Percentiles rank a stretch among this genome's conserved stretches.
These are phyloP conservation scores for Planoprotostelium fungivorum DNA, from an alignment of 78 protist species.

Conservation along the genomic window DNA sequence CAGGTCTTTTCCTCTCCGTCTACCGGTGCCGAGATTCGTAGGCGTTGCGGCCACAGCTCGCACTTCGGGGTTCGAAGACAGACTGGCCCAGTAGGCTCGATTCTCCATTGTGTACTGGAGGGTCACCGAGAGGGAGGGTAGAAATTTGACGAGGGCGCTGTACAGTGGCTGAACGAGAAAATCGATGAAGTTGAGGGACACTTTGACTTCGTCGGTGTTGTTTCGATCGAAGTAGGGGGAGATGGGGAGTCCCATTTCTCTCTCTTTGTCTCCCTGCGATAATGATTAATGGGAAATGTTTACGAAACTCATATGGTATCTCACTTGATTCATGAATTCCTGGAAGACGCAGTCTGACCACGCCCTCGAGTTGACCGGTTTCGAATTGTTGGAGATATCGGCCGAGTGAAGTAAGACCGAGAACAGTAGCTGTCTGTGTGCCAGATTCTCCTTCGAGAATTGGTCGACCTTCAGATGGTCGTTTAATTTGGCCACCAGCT, in stretches of 20 bases:
- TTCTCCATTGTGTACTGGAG: background rate
- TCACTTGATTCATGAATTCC: slow-evolving; percentile 24
- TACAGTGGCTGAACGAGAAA: background rate
- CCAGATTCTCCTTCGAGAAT: background rate
- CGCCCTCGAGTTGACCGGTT: slow-evolving; percentile 6
- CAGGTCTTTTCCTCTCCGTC: too few species aligned
- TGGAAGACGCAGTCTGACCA: slow-evolving; percentile 26
- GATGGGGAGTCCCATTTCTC: slow-evolving; percentile 15
- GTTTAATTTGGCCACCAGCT: background rate
- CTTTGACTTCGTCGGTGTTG: slow-evolving; percentile 5
- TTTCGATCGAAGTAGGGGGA: slow-evolving; percentile 49
- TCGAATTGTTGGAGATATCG: slow-evolving; percentile 53
- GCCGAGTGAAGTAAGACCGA: slow-evolving; percentile 15
- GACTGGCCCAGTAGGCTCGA: background rate
- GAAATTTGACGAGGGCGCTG: background rate
- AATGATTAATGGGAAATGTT: background rate
- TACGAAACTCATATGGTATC: too few species aligned
- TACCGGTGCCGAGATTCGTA: too few species aligned
- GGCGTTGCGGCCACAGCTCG: too few species aligned
- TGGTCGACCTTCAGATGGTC: background rate
- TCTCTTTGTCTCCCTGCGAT: slow-evolving; percentile 48
- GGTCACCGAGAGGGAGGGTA: background rate
- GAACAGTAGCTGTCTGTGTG: slow-evolving; percentile 6
- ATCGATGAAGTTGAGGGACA: slow-evolving; percentile 6
- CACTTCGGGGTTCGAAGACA: too few species aligned